Conservation (phyloP, 2,329 filamentous ascomycete species). For the Neofusicoccum sp. region DNA sequence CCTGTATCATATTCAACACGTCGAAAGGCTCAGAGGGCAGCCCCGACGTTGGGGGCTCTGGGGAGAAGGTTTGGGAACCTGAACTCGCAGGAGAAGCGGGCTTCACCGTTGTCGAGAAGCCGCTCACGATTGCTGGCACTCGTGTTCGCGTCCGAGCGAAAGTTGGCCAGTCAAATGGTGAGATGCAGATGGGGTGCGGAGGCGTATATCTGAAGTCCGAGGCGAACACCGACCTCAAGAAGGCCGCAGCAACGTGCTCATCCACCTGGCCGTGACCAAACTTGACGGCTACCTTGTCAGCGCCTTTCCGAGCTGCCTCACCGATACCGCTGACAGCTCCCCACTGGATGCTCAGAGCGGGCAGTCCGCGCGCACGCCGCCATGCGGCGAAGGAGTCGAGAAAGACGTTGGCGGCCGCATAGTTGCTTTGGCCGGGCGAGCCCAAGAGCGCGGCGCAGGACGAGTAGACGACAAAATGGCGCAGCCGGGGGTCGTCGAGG, state of each 20-base stretch:
- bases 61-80: no score
- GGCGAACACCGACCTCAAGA: not conserved
- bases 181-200: not conserved
- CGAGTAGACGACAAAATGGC: slow-evolving; percentile 45
- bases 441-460: slow-evolving; percentile 54
- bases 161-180: not conserved
- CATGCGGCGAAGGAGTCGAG: slow-evolving; percentile 33
- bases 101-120: not conserved
- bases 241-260: not conserved
- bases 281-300: not conserved
- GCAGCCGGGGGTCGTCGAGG: not conserved
- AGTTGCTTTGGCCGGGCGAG: slow-evolving; percentile 53
- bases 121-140: not conserved
- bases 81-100: no score
- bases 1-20: not conserved
- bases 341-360: slow-evolving; percentile 5
- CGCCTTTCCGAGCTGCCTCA: not conserved
- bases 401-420: slow-evolving; percentile 52
- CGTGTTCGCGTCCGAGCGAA: not conserved
- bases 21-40: not conserved
- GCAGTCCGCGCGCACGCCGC: slow-evolving; percentile 21
- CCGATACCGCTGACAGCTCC: slow-evolving; percentile 20
- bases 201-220: not conserved
- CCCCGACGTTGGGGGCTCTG: no score
- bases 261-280: not conserved